Percentiles rank a stretch among this genome's conserved stretches.
phyloP scores from a whole-genome alignment of 139 green algal species.

The Ettlia oleoabundans region DNA sequence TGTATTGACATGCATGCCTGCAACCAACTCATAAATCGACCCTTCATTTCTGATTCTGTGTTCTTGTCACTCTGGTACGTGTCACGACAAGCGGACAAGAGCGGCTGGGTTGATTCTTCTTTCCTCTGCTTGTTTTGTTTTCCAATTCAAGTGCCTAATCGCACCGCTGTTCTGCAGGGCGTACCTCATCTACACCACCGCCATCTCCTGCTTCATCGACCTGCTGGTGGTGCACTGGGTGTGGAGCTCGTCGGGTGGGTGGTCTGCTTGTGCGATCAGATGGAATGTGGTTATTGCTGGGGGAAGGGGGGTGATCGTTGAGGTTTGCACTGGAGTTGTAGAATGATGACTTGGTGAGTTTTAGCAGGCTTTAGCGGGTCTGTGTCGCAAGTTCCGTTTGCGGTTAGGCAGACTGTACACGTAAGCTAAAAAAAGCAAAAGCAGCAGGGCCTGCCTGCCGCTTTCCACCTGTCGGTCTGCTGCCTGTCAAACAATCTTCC shows the following conservation, averaged over 20 bases:
- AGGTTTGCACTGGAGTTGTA: no score
- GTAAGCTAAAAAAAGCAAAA: no score
- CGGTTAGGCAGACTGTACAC: no score
- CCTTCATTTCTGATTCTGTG: background rate
- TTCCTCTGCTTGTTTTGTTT: background rate
- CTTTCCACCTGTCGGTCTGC: no score
- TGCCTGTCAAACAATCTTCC: background rate
- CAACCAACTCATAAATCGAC: background rate
- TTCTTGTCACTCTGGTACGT: background rate
- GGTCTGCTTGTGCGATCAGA: background rate
- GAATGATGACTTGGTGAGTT: no score
- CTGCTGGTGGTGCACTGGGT: constrained; percentile 69
- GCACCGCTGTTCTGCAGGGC: constrained; percentile 6
- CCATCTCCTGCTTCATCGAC: constrained; percentile 66
- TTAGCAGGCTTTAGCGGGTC: no score
- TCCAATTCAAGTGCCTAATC: background rate
- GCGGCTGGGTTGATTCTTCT: background rate
- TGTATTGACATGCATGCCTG: background rate
- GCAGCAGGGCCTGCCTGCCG: no score
- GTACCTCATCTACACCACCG: constrained; percentile 58
- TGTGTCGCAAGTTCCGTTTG: no score
- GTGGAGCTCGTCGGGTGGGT: constrained; percentile 47
- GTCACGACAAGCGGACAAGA: background rate
- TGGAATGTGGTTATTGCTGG: background rate
- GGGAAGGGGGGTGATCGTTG: no score